Percentiles rank a stretch among this genome's conserved stretches.
Conservation (phyloP, 1,284 basidiomycete genomes). For the Calocybe gambosa region DNA sequence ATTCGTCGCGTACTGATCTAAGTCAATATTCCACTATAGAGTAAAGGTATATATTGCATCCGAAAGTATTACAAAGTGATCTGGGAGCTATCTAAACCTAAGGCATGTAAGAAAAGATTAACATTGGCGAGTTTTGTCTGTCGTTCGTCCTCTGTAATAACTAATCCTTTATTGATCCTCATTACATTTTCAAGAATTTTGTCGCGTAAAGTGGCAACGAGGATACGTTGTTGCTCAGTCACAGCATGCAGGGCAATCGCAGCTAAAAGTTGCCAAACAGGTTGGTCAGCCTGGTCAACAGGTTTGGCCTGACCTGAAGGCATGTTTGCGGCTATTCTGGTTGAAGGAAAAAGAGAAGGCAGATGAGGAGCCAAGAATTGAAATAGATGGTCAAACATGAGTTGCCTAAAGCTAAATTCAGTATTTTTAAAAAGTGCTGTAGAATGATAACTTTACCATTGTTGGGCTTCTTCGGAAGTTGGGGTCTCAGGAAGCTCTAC, state of each 20-base stretch:
- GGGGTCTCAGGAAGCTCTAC: conserved; percentile 51
- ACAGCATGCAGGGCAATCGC: conserved; percentile 83
- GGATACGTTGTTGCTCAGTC: conserved; percentile 77
- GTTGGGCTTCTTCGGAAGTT: conserved; percentile 69
- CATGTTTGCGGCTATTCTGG: conserved; percentile 53
- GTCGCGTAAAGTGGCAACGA: conserved; percentile 85
- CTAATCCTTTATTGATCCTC: conserved; percentile 71
- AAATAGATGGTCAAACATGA: conserved; percentile 83
- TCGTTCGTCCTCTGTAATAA: conserved; percentile 61
- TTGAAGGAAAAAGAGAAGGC: conserved; percentile 84
- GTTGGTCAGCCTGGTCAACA: conserved; percentile 80
- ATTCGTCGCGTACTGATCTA: too few relatives aligned
- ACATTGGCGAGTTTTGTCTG: conserved; percentile 72
- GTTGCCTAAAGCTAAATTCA: conserved; percentile 47
- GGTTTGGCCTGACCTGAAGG: conserved; percentile 26
- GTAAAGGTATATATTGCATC: conserved; percentile 6
- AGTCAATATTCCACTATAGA: too few relatives aligned
- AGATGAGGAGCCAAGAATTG: conserved; percentile 73
- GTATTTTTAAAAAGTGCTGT: background rate
- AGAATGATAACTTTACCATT: conserved; percentile 60
- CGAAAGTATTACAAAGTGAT: conserved; percentile 50
- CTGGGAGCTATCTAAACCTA: conserved; percentile 81
- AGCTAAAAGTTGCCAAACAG: conserved; percentile 89
- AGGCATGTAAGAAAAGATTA: conserved; percentile 79
- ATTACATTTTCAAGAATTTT: conserved; percentile 88